Evolutionary conservation across 1,139 yeast genomes (phyloP).

Genomic region (Geotrichum bryndzae): DNA sequence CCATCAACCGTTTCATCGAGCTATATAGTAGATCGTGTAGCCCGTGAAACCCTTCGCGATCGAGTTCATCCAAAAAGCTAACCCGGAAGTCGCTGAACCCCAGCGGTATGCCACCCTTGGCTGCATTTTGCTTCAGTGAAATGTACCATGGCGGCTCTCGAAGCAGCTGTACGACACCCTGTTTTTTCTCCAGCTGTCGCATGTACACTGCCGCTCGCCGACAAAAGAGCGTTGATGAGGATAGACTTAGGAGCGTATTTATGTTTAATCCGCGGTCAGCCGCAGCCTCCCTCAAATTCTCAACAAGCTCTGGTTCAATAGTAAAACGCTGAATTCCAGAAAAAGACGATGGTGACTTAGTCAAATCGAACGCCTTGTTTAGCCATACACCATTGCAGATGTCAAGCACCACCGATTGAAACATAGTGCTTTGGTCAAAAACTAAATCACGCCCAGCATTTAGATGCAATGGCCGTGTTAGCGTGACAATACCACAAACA

Average conservation of each 20-base stretch:
- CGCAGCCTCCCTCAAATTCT: conserved; percentile 4
- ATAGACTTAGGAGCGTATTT: conserved; percentile 4
- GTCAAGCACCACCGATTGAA: conserved; percentile 12
- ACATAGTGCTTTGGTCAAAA: conserved; percentile 25
- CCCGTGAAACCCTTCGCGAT: conserved; percentile 21
- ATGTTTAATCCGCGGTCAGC: conserved; percentile 1
- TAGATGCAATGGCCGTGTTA: conserved; percentile 37
- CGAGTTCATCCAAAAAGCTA: conserved; percentile 19
- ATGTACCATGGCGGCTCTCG: conserved; percentile 39
- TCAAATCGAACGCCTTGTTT: conserved; percentile 14
- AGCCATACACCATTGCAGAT: conserved; percentile 17
- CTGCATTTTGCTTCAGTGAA: conserved; percentile 9
- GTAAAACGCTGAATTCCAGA: conserved; percentile 2
- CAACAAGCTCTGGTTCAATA: conserved; percentile 7
- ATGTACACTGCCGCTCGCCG: conserved; percentile 43
- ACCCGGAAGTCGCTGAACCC: conserved; percentile 21
- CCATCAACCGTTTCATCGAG: conserved; percentile 20
- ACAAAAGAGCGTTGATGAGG: conserved; percentile 12
- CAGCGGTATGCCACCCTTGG: conserved; percentile 19
- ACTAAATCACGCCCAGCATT: conserved; percentile 27
- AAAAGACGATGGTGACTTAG: background rate
- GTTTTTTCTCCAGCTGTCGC: conserved; percentile 45
- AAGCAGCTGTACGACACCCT: conserved; percentile 37
- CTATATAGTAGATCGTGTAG: conserved; percentile 17
- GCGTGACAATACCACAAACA: conserved; percentile 46